Evolutionary conservation across 306 rosid genomes (phyloP).

Genomic region (Clitoria ternatea): DNA sequence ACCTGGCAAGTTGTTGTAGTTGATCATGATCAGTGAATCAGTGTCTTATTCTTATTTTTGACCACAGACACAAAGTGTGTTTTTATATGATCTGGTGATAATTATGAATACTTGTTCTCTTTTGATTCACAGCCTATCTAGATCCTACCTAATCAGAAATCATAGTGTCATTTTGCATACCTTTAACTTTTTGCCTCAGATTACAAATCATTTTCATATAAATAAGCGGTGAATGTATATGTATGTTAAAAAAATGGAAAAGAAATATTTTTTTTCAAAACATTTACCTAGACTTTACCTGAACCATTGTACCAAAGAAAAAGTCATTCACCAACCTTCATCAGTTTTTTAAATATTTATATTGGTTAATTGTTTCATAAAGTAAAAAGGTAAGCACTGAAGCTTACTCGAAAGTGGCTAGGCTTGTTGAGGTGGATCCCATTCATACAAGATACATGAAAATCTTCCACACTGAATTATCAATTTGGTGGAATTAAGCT

Average conservation of each 20-base stretch:
- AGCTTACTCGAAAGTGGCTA: conserved; percentile 11
- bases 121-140: not conserved
- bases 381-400: not conserved
- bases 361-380: conserved; percentile 1
- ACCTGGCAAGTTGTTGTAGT: not conserved
- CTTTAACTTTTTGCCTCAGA: not conserved
- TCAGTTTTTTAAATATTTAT: not conserved
- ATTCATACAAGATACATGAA: conserved; percentile 24
- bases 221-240: not conserved
- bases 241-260: not conserved
- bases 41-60: not conserved
- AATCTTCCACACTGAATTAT: conserved; percentile 16
- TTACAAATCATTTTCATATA: not conserved
- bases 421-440: conserved; percentile 25
- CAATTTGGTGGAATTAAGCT: conserved; percentile 28
- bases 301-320: not conserved
- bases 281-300: not conserved
- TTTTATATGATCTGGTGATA: not conserved
- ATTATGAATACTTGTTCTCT: not conserved
- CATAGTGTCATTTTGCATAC: not conserved
- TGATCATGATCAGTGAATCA: not conserved
- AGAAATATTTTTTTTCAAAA: not conserved
- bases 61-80: not conserved
- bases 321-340: not conserved
- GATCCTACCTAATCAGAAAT: not conserved